Evolutionary conservation across 495 filamentous ascomycete species (phyloP), one percentile per base, ranked within the genome.

Genomic region (Penicillium canariense): DNA sequence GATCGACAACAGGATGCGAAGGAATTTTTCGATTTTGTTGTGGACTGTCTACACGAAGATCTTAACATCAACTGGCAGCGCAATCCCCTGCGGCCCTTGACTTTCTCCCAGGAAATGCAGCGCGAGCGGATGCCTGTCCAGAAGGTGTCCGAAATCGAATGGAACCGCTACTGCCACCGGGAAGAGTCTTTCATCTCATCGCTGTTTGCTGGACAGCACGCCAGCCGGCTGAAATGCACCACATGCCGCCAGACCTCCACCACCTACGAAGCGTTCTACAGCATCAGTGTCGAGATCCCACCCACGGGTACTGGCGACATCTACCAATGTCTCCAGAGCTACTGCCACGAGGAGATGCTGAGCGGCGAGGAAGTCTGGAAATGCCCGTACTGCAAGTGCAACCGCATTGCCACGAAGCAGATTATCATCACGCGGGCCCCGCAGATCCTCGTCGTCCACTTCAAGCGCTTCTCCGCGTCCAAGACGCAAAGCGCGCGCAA

Each of bases 1-100:
- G 78, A 83, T 50, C 71, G 79, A 42, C 87, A 91, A 58, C 89
- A 93, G 68, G 89, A 93, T 65, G 83, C 88, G 10, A 86, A 87
- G 61, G 89, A 91, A 58, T 91, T 89, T 52, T 83, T 89, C 56
- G 83, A 83, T 58, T 90, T 87, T 63, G 63, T 90, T 4, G 71
- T 91, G 12, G 85, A 88, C 59, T 79, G 77, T 40, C 68, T 93
- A 7, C 86, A 88, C 48, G 88, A 93, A 66, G 89, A 93, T 62
- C 73, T 89, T 23, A 93, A 93, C 58, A 69, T 79, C 31, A 79
- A 82, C 35, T 88, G 82, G 76, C 75, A 83, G 42, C 74, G 78
- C 34, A 77, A 68, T 8, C 84, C 80, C 2, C 72, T 87, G 4
- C 76, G 78, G 30, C 77, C 77, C 5, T 73, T 90, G 34, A 88